phyloP scores from a whole-genome alignment of 2,329 filamentous ascomycete species.

The Drechslerella dactyloides region DNA sequence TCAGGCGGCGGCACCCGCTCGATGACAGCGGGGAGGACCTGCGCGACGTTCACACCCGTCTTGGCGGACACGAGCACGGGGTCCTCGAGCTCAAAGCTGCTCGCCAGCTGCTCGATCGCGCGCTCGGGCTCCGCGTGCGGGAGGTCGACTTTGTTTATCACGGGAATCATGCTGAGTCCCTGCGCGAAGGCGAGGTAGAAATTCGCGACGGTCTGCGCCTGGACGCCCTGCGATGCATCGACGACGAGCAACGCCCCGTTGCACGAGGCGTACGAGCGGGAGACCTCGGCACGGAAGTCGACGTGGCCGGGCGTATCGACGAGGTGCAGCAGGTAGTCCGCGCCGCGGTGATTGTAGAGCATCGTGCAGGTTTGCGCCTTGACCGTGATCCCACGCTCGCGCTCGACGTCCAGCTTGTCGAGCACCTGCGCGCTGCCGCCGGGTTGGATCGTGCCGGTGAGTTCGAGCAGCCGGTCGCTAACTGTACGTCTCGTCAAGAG shows the following conservation, averaged over 20 bases:
- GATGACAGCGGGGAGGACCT: constrained; percentile 83
- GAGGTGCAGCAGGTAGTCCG: constrained; percentile 91
- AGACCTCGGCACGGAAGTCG: constrained; percentile 95
- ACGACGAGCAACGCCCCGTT: constrained; percentile 90
- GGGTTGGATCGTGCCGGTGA: constrained; percentile 88
- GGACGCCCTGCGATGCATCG: constrained; percentile 84
- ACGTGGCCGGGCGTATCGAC: constrained; percentile 98
- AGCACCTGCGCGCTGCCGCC: constrained; percentile 92
- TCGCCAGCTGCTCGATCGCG: constrained; percentile 83
- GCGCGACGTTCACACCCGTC: constrained; percentile 84
- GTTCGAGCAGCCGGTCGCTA: constrained; percentile 86
- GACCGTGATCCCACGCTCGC: constrained; percentile 94
- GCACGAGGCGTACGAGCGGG: constrained; percentile 92
- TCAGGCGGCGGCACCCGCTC: constrained; percentile 80
- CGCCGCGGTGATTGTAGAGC: constrained; percentile 84
- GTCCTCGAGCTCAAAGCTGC: constrained; percentile 84
- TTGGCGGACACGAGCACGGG: constrained; percentile 87
- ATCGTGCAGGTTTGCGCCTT: constrained; percentile 99
- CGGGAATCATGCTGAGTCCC: constrained; percentile 81
- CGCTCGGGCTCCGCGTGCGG: constrained; percentile 84
- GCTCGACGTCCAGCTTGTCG: constrained; percentile 95
- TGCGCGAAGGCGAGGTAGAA: constrained; percentile 97
- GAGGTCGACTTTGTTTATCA: constrained; percentile 96
- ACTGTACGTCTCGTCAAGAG: constrained; percentile 58
- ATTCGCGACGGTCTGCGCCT: constrained; percentile 97